Percentiles rank a stretch among this genome's conserved stretches.
Evolutionary conservation across 2,329 filamentous ascomycete genomes (phyloP).

Genomic region (Botrytis elliptica): DNA sequence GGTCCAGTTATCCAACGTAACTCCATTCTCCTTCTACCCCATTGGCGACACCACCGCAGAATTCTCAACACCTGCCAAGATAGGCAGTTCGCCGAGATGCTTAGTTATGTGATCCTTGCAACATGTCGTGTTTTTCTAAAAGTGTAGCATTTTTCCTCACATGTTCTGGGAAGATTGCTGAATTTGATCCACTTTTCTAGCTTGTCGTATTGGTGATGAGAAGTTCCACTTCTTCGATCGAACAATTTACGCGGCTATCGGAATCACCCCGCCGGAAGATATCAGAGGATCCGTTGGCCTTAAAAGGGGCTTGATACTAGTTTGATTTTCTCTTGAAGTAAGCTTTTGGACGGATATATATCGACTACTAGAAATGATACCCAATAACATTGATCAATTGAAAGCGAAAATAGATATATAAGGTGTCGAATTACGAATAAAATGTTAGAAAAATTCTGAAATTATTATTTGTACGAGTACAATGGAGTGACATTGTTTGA

Average conservation of each 20-base stretch:
- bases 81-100: neutral
- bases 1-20: neutral
- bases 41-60: neutral
- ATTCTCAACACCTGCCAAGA: neutral
- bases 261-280: neutral
- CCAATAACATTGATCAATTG: neutral
- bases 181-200: neutral
- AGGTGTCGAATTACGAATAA: neutral
- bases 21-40: neutral
- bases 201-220: neutral
- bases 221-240: neutral
- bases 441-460: neutral
- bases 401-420: neutral
- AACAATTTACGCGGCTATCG: no score
- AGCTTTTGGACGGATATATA: neutral
- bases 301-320: neutral
- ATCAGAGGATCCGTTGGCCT: neutral
- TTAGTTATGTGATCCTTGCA: neutral
- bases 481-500: neutral
- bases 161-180: no score
- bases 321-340: neutral
- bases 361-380: neutral
- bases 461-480: fast-evolving
- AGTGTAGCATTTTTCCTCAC: no score
- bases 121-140: no score